Evolutionary conservation across 2,329 filamentous ascomycete species (phyloP).

Genomic region (Phaeophleospora eucalypticola): DNA sequence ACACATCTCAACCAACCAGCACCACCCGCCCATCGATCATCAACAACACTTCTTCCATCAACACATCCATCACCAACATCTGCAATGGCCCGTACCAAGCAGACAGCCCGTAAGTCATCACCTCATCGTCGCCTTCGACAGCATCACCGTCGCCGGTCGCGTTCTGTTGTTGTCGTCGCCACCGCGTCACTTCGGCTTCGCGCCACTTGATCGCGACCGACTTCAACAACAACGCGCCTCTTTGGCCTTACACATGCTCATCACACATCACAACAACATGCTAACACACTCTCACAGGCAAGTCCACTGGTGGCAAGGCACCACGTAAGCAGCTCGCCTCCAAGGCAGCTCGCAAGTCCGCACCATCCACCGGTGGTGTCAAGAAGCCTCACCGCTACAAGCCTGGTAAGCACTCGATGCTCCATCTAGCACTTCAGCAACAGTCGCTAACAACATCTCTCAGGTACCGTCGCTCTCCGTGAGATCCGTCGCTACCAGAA

Average conservation of each 20-base stretch:
- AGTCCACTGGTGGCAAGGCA: constrained; percentile 71
- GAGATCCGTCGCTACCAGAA: constrained; percentile 91
- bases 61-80: constrained; percentile 30
- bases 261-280: constrained; percentile 16
- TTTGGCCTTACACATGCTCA: constrained; percentile 13
- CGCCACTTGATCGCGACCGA: constrained; percentile 19
- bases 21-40: constrained; percentile 14
- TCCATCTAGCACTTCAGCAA: constrained; percentile 10
- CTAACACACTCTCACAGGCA: constrained; percentile 50
- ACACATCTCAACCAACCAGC: constrained; percentile 8
- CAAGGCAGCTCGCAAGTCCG: constrained; percentile 98
- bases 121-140: constrained; percentile 19
- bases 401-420: constrained; percentile 38
- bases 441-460: constrained; percentile 22
- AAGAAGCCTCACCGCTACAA: constrained; percentile 56
- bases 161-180: constrained; percentile 18
- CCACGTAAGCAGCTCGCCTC: constrained; percentile 95
- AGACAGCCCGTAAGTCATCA: constrained; percentile 51
- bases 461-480: constrained; percentile 77
- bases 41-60: constrained; percentile 19
- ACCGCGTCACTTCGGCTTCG: constrained; percentile 17
- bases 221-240: constrained; percentile 14
- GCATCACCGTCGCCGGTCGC: constrained; percentile 24
- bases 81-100: constrained; percentile 53
- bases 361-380: constrained; percentile 80